phyloP scores from a whole-genome alignment of 1,139 yeast genomes.

The Diutina ranongensis region DNA sequence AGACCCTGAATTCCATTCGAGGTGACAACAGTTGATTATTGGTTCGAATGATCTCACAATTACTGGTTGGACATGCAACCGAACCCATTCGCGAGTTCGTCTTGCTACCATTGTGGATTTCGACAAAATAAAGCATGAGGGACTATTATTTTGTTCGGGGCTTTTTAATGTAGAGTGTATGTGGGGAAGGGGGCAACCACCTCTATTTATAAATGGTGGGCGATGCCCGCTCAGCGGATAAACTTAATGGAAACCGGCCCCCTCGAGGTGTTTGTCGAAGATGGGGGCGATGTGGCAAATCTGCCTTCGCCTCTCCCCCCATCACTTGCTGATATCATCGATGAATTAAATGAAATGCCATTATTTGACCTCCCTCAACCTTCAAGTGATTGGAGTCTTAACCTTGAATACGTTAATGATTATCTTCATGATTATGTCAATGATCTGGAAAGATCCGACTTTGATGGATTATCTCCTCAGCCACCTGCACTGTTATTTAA shows the following conservation, averaged over 20 bases:
- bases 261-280: not conserved
- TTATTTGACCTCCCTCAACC: too few species aligned
- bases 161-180: not conserved
- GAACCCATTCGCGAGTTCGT: not conserved
- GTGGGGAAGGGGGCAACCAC: not conserved
- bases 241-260: not conserved
- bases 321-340: not conserved
- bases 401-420: too few species aligned
- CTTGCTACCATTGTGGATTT: not conserved
- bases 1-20: not conserved
- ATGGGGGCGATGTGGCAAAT: not conserved
- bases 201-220: not conserved
- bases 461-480: not conserved
- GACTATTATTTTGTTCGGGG: not conserved
- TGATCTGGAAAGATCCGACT: not conserved
- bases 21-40: not conserved
- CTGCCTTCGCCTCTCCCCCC: not conserved
- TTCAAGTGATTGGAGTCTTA: too few species aligned
- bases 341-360: not conserved
- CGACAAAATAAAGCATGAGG: not conserved
- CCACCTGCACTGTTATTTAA: slow-evolving; percentile 1
- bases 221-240: too few species aligned
- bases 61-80: not conserved
- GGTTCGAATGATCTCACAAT: not conserved
- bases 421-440: too few species aligned